phyloP scores from a whole-genome alignment of 176 grass and related monocot genomes.

The Avena insularis region DNA sequence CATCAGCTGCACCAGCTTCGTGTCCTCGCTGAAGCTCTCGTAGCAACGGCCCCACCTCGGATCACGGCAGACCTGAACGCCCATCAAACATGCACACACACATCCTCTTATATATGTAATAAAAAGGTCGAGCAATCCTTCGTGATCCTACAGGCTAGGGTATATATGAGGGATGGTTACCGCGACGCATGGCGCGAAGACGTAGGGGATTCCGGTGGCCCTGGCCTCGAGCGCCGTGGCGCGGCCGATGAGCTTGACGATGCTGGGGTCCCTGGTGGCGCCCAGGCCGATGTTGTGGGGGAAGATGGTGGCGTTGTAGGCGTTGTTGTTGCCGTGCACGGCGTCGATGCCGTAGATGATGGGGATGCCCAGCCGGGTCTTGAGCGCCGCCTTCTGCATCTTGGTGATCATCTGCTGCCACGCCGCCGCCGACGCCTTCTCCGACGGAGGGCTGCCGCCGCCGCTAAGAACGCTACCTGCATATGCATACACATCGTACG shows the following conservation, averaged over 20 bases:
- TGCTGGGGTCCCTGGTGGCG: constrained; percentile 66
- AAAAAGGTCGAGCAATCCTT: not conserved
- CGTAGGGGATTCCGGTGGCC: constrained; percentile 84
- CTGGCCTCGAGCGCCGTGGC: constrained; percentile 78
- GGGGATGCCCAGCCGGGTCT: constrained; percentile 84
- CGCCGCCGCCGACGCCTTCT: constrained; percentile 51
- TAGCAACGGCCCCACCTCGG: constrained; percentile 91
- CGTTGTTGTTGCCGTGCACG: constrained; percentile 86
- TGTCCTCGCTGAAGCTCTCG: constrained; percentile 90
- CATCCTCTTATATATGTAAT: not conserved
- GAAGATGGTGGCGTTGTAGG: constrained; percentile 87
- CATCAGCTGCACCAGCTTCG: constrained; percentile 75
- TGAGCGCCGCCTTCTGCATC: constrained; percentile 86
- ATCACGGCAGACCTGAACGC: constrained; percentile 77
- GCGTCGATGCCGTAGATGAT: constrained; percentile 95
- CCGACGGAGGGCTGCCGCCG: constrained; percentile 73
- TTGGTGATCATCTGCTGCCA: constrained; percentile 64
- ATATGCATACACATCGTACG: not conserved
- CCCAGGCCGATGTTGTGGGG: constrained; percentile 92
- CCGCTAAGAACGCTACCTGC: constrained; percentile 89
- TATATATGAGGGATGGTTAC: constrained; percentile 27
- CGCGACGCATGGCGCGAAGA: constrained; percentile 87
- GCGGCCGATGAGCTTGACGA: constrained; percentile 71
- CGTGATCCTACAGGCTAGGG: no score
- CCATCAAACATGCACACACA: not conserved